These are phyloP conservation scores for Tetrapisispora taiwanensis DNA, from an alignment of 805 yeast genomes.

Conservation along the genomic window DNA sequence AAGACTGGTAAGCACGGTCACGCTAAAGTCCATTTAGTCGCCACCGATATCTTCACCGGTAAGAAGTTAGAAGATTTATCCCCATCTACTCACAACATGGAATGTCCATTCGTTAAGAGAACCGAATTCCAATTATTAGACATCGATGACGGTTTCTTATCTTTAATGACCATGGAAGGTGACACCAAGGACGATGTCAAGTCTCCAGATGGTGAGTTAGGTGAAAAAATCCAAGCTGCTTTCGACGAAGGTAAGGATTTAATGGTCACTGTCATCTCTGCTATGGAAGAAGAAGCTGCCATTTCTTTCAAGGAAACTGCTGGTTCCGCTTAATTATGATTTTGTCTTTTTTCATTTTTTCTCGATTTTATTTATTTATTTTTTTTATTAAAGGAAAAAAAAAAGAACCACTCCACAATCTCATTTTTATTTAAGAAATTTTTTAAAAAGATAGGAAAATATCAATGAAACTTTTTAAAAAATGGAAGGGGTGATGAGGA, in stretches of 20 bases:
- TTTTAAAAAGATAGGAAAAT: too few species aligned
- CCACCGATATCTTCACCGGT: conserved; percentile 96
- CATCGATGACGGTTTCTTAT: conserved; percentile 96
- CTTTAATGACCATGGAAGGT: conserved; percentile 94
- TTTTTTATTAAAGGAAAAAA: too few species aligned
- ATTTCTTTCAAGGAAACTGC: conserved; percentile 98
- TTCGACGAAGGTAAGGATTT: conserved; percentile 98
- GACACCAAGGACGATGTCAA: conserved; percentile 98
- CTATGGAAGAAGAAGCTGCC: conserved; percentile 99
- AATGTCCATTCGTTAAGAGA: conserved; percentile 96
- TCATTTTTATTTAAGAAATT: too few species aligned
- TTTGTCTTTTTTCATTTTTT: background rate
- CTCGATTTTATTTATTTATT: too few species aligned
- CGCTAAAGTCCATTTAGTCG: conserved; percentile 99
- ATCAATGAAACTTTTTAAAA: too few species aligned
- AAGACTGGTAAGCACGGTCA: conserved; percentile 99
- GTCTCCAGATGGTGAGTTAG: conserved; percentile 96
- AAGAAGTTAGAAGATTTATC: conserved; percentile 99
- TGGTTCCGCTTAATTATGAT: conserved; percentile 35
- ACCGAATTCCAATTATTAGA: conserved; percentile 94
- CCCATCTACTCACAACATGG: conserved; percentile 99
- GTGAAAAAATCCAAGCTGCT: conserved; percentile 83
- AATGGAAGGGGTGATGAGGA: too few species aligned
- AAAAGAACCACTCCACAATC: too few species aligned
- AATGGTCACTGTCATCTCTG: conserved; percentile 89